Base-by-base conservation (phyloP, 2,329 filamentous ascomycete genomes). In the Xylaria sp. region DNA sequence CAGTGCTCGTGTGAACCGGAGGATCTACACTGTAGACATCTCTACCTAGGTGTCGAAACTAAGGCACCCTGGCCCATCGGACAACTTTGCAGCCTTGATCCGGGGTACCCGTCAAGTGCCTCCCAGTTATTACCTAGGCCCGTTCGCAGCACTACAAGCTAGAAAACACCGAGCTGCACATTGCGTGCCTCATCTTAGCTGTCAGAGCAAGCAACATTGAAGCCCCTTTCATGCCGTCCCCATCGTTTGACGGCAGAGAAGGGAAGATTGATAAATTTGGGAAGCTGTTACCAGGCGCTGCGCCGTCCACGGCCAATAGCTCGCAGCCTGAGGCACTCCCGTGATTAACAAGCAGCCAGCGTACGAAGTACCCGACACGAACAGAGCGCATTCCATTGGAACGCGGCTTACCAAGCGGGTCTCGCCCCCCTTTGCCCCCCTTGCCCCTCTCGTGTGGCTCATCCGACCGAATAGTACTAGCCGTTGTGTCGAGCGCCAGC, bases 271-370 rank as follows among this genome's bases (percentile, higher is more conserved):
- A 26, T 11, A 26, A 26, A 6, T 11, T 26, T 26, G 6, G 24
- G 9, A 26, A 26, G 5, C 24, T 9, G 9, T 26, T 26, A 26
- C 24, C 24, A 9, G 24, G 24, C 24, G 16, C 29, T 13, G 16
- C 16, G 8, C 29, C 29, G 16, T 13, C 5, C 9, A 7, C 29
- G 16, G 29, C 29, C 29, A 34, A 34, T 34, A 34, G 5, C 29
- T 34, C 29, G 16, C 29, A 7, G 3, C 8, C 16, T 34, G 29
- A 34, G 29, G 29, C 20, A 24, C 17, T 5, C 24, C 22, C 43
- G 43, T 45, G 43, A 44, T 44, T 44, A 44, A 9, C 43, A 44
- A 44, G 43, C 43, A 44, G 7, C 11, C 18, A 7, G 16, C n/a
- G n/a, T n/a, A 34, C 11, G 24, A 34, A 34, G 29, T 34, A 34